These are phyloP conservation scores for Astrothelium macrocarpum DNA, from an alignment of 495 filamentous ascomycete species.

Conservation along the genomic window DNA sequence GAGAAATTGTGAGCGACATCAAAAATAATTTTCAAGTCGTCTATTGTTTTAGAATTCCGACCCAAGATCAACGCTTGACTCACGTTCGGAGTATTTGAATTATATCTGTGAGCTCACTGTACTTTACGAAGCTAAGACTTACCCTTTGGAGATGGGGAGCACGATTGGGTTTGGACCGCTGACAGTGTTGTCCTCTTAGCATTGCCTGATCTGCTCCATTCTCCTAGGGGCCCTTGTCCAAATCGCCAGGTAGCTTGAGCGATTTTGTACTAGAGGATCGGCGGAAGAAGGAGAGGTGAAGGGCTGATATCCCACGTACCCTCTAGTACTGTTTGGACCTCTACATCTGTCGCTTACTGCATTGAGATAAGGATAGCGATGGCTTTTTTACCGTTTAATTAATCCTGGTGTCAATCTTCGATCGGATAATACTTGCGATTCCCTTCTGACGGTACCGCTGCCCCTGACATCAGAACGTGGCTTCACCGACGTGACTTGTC, in stretches of 20 bases:
- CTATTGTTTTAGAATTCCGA: background rate
- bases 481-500: slow-evolving; percentile 3
- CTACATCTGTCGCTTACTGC: background rate
- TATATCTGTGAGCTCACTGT: background rate
- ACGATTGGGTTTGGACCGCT: background rate
- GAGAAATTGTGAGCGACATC: background rate
- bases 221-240: background rate
- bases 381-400: background rate
- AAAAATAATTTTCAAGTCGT: background rate
- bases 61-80: background rate
- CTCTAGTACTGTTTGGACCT: background rate
- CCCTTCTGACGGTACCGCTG: background rate
- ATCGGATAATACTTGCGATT: background rate
- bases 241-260: background rate
- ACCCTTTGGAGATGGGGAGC: background rate
- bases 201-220: background rate
- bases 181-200: background rate
- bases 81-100: background rate
- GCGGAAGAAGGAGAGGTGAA: background rate
- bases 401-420: background rate
- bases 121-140: background rate
- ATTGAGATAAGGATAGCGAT: slow-evolving; percentile 4
- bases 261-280: slow-evolving; percentile 1
- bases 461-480: slow-evolving; percentile 3
- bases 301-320: background rate